Evolutionary conservation across 1,284 basidiomycete genomes (phyloP).

Genomic region (Laetiporus sulphureus): DNA sequence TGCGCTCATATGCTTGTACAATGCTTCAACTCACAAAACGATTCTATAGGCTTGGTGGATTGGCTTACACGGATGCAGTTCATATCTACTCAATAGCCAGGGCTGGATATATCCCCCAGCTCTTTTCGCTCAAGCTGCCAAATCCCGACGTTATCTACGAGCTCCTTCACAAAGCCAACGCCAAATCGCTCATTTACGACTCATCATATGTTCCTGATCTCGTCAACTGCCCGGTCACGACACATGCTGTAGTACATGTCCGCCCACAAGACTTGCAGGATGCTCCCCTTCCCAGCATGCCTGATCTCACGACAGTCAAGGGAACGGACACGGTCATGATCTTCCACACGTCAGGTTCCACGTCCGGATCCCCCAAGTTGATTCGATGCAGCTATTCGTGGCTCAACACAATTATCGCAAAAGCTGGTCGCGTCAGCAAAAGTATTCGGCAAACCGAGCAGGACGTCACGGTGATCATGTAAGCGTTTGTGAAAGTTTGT

Average conservation of each 20-base stretch:
- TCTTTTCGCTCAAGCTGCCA: slow-evolving; percentile 65
- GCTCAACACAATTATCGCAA: slow-evolving; percentile 48
- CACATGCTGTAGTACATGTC: slow-evolving; percentile 34
- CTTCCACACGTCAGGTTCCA: slow-evolving; percentile 71
- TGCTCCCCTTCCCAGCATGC: slow-evolving; percentile 19
- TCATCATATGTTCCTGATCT: slow-evolving; percentile 33
- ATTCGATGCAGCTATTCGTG: slow-evolving; percentile 59
- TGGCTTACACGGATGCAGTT: slow-evolving; percentile 57
- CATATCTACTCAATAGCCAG: slow-evolving; percentile 65
- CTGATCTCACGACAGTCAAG: slow-evolving; percentile 14
- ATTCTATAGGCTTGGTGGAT: slow-evolving; percentile 49
- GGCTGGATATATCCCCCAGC: slow-evolving; percentile 64
- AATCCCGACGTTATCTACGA: slow-evolving; percentile 62
- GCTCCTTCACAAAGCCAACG: slow-evolving; percentile 47
- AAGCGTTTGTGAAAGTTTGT: slow-evolving; percentile 2
- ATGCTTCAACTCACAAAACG: slow-evolving; percentile 7
- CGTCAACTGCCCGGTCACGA: slow-evolving; percentile 38
- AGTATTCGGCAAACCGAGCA: slow-evolving; percentile 44
- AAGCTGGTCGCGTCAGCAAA: slow-evolving; percentile 44
- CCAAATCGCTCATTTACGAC: slow-evolving; percentile 55
- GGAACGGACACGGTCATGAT: slow-evolving; percentile 43
- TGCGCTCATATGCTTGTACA: slow-evolving; percentile 13
- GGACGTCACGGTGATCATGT: slow-evolving; percentile 44
- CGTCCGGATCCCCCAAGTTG: slow-evolving; percentile 66
- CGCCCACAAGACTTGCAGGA: slow-evolving; percentile 25